Base-by-base conservation (phyloP, 2,329 filamentous ascomycete species). In the Aureobasidium lini region DNA sequence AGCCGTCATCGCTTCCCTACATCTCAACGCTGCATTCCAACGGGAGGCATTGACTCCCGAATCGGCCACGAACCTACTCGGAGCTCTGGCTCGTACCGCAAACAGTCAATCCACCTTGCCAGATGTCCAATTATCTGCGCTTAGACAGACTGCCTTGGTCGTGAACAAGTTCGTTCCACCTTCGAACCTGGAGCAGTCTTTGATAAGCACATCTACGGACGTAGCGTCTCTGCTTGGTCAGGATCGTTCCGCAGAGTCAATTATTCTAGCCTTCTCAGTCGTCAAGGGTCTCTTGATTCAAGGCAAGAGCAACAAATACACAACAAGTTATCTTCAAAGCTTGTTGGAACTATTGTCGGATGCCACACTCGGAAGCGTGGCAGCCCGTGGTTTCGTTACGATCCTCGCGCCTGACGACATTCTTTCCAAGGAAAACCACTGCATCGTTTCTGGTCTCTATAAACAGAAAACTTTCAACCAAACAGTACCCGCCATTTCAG, bases 391-490 rank as follows among this genome's bases (percentile, higher is more conserved):
- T 29, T 87, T 88, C 65, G 71, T 77, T 13, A 80, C 81, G 8
- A 76, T 88, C 3, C 76, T 87, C 5, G 75, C 81, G 29, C 77
- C 82, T 2, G 83, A 86, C 64, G 82, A 85, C 62, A 73, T 87
- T 23, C 72, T 88, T 37, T 83, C 77, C 11, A 78, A 81, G 61
- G 72, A 77, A 39, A 87, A 87, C 64, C 79, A 83, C 62, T 85
- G 84, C 62, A 77, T 78, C 16, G 79, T 87, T 39, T 81, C 84
- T 3, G 76, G 84, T 3, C 75, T 88, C 2, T 80, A 82, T 64
- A 85, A 84, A 66, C 85, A 88, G 66, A 83, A 82, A 62, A 77
- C 81, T 42, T 87, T 88, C 71, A 78, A 77, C 32, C 79, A 83
- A 15, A 75, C 84, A 4, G 75, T 83, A 2, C 84, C 84, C 0